Evolutionary conservation across 495 filamentous ascomycete species (phyloP).

Genomic region (Tetracladium marchalianum): DNA sequence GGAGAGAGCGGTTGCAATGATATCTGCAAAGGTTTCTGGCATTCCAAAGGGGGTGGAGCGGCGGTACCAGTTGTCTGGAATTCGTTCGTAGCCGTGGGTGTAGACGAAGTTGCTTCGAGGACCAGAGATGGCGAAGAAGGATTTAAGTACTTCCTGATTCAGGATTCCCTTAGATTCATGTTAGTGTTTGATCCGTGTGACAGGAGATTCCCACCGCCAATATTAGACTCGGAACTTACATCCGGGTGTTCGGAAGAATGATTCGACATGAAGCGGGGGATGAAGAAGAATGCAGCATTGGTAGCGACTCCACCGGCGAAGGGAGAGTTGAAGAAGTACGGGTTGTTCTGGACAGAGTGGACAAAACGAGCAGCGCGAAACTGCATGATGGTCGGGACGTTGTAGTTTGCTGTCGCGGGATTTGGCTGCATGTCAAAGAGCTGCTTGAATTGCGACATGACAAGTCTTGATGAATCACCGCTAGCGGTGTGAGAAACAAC

Average conservation of each 20-base stretch:
- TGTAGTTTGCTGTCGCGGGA: conserved; percentile 7
- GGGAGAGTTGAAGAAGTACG: conserved; percentile 18
- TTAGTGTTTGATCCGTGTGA: too few species aligned
- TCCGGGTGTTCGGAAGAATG: conserved; percentile 35
- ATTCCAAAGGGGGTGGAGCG: conserved; percentile 4
- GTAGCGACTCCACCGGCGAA: conserved; percentile 38
- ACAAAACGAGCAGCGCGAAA: neutral
- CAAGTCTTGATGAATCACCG: conserved; percentile 3
- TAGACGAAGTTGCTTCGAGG: conserved; percentile 5
- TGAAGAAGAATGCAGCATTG: conserved; percentile 37
- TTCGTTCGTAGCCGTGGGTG: conserved; percentile 1
- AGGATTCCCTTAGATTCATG: too few species aligned
- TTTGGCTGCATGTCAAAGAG: conserved; percentile 10
- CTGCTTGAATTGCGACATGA: conserved; percentile 1
- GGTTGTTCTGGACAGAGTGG: conserved; percentile 5
- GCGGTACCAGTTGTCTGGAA: conserved; percentile 9
- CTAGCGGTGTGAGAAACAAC: neutral
- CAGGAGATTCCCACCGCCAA: too few species aligned
- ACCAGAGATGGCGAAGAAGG: conserved; percentile 6
- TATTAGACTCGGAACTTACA: neutral
- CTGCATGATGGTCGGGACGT: neutral
- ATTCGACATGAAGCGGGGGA: conserved; percentile 34
- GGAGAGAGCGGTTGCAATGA: conserved; percentile 24
- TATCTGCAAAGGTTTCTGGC: neutral
- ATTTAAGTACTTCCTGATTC: conserved; percentile 6